phyloP scores from a whole-genome alignment of 1,284 basidiomycete genomes.

The Boletus mariae region DNA sequence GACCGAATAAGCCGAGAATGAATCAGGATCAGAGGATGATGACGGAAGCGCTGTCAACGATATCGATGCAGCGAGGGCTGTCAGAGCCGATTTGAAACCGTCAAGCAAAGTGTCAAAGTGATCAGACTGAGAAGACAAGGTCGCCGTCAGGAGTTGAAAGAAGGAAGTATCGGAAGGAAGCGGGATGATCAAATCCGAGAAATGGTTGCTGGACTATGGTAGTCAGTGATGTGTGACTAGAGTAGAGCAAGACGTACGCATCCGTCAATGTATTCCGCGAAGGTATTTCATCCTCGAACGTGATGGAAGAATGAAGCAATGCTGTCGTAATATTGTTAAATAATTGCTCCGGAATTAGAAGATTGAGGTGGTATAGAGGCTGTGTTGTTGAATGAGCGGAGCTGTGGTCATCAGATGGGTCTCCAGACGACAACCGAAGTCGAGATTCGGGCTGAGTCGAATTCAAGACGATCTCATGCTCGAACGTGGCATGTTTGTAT shows the following conservation, averaged over 20 bases:
- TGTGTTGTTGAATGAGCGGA: slow-evolving; percentile 3
- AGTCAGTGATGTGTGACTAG: slow-evolving; percentile 4
- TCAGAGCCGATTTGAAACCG: slow-evolving; percentile 63
- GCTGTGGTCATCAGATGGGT: background rate
- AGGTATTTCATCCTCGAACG: background rate
- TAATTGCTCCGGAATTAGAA: slow-evolving; percentile 14
- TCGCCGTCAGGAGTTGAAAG: slow-evolving; percentile 73
- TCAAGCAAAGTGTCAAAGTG: slow-evolving; percentile 62
- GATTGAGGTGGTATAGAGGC: slow-evolving; percentile 10
- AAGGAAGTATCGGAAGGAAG: slow-evolving; percentile 81
- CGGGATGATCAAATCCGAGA: slow-evolving; percentile 70
- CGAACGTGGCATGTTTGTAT: slow-evolving; percentile 25
- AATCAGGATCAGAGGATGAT: slow-evolving; percentile 37
- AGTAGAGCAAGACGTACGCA: slow-evolving; percentile 7
- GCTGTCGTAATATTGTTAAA: slow-evolving; percentile 8
- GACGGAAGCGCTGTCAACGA: slow-evolving; percentile 58
- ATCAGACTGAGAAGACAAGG: slow-evolving; percentile 66
- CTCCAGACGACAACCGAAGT: slow-evolving; percentile 45
- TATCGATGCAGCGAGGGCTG: slow-evolving; percentile 58
- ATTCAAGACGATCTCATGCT: slow-evolving; percentile 53
- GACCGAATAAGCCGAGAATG: slow-evolving; percentile 49
- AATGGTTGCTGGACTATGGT: slow-evolving; percentile 3
- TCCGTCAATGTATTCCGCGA: background rate
- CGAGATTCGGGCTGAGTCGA: slow-evolving; percentile 53
- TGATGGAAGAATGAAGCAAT: slow-evolving; percentile 1